A percentile compares a stretch with the other conserved stretches of the same genome.
phyloP scores from a whole-genome alignment of 2,329 filamentous ascomycete species.

The Chaetothyriales sp. region DNA sequence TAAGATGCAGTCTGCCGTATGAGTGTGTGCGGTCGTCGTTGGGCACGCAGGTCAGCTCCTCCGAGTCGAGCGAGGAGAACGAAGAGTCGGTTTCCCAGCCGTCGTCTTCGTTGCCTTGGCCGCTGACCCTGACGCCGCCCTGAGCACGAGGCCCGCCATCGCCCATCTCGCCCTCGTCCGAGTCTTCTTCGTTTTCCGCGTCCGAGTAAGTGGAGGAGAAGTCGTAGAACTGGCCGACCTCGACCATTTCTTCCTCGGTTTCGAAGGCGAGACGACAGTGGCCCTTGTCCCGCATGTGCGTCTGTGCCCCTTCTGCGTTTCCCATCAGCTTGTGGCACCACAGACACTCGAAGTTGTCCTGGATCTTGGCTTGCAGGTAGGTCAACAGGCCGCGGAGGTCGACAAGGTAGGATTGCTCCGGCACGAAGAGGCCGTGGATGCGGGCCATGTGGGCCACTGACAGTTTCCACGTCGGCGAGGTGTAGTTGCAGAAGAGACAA shows the following conservation, averaged over 20 bases:
- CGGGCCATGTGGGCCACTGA: slow-evolving; percentile 81
- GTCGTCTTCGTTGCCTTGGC: slow-evolving; percentile 43
- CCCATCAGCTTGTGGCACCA: slow-evolving; percentile 75
- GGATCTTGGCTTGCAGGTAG: slow-evolving; percentile 67
- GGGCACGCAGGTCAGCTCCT: slow-evolving; percentile 66
- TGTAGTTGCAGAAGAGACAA: slow-evolving; percentile 88
- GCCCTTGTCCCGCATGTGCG: slow-evolving; percentile 92
- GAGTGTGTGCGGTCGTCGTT: slow-evolving; percentile 59
- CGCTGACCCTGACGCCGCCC: slow-evolving; percentile 48
- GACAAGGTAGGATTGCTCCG: slow-evolving; percentile 70
- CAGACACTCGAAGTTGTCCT: slow-evolving; percentile 69
- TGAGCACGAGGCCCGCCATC: slow-evolving; percentile 35
- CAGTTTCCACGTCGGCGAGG: slow-evolving; percentile 59
- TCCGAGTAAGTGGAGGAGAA: slow-evolving; percentile 94
- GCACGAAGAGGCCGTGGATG: slow-evolving; percentile 90
- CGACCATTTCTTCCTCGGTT: slow-evolving; percentile 76
- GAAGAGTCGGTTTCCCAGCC: slow-evolving; percentile 95
- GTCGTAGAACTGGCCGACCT: slow-evolving; percentile 93
- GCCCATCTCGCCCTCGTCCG: slow-evolving; percentile 45
- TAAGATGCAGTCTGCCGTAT: slow-evolving; percentile 57
- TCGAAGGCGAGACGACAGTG: slow-evolving; percentile 95
- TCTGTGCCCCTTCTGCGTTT: slow-evolving; percentile 69
- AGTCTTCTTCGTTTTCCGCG: slow-evolving; percentile 48
- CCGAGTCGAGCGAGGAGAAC: slow-evolving; percentile 70
- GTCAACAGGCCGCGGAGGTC: slow-evolving; percentile 69